phyloP scores from a whole-genome alignment of 202 grass and related monocot species.

The Musa balbisiana region DNA sequence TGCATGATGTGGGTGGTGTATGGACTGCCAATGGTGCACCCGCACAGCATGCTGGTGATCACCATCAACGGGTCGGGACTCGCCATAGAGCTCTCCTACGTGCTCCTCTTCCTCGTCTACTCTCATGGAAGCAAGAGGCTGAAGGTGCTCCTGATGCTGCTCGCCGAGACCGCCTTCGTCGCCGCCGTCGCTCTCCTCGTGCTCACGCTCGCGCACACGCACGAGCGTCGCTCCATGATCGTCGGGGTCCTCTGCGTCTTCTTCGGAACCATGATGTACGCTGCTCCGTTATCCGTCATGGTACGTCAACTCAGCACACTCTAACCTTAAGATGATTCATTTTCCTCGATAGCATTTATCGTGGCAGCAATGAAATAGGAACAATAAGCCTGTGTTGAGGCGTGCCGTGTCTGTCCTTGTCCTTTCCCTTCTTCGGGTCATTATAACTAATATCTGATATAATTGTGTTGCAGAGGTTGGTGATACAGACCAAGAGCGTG shows the following conservation, averaged over 20 bases:
- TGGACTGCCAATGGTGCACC: conserved; percentile 71
- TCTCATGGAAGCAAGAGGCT: conserved; percentile 38
- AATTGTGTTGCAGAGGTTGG: conserved; percentile 61
- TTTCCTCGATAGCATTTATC: background rate
- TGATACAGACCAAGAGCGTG: conserved; percentile 91
- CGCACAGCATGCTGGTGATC: conserved; percentile 83
- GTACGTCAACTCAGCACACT: conserved; percentile 25
- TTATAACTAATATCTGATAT: background rate
- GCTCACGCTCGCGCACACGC: conserved; percentile 47
- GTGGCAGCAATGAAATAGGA: background rate
- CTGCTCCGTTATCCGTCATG: conserved; percentile 83
- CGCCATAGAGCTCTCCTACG: conserved; percentile 68
- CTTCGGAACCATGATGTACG: conserved; percentile 79
- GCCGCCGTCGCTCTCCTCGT: conserved; percentile 38
- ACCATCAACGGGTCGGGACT: conserved; percentile 90
- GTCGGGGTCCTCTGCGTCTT: conserved; percentile 84
- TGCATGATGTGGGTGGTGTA: conserved; percentile 99
- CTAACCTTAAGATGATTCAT: background rate
- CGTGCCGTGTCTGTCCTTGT: background rate
- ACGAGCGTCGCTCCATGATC: conserved; percentile 63
- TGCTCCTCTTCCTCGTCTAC: conserved; percentile 66
- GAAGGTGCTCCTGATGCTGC: conserved; percentile 40
- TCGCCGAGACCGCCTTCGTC: conserved; percentile 50
- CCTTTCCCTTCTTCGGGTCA: background rate
- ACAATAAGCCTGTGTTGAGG: background rate